Base-by-base conservation (phyloP, 176 grass and related monocot species). In the Aechmea fasciata region DNA sequence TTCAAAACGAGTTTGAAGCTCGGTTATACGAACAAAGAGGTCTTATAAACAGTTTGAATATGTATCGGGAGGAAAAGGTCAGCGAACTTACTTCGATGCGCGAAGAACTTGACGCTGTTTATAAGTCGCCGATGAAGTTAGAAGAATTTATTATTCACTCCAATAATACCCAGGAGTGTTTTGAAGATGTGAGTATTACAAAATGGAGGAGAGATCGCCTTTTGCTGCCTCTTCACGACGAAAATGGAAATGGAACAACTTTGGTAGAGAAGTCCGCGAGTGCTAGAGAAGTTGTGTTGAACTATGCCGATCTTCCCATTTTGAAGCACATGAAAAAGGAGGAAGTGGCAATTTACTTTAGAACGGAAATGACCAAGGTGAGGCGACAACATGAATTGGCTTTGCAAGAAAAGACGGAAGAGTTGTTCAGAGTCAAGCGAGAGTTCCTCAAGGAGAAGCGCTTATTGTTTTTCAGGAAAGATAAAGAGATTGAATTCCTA, bases 321-420 rank as follows among this genome's bases (percentile, higher is more conserved):
- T 75, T 92, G 67, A 99, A 85, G 71, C 78, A 78, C 72, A 85
- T 88, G 84, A 64, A 62, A 69, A 88, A 75, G 66, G 84, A 99
- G 75, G 87, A 90, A 15, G 85, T 93, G 50, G 73, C 86, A 73
- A 80, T 80, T 47, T 93, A 90, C 67, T 99, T 92, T 67, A 99
- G 80, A 82, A 79, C 69, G 65, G 94, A 99, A 79, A 93, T 99
- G 66, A 82, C 83, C 74, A 93, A 99, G 80, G 83, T 99, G 83
- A 99, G 75, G 64, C 87, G 89, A 79, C 64, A 87, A 14, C 89
- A 99, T 77, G 94, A 99, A 64, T 72, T 82, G 64, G 75, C 69
- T 67, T 80, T 99, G 84, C 90, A 92, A 74, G 89, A 99, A 70
- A 99, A 83, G 76, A 99, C 94, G 1, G 94, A 99, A 85, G 94